These are phyloP conservation scores for Solanum piurae DNA, from an alignment of 257 asterid genomes.

Conservation along the genomic window DNA sequence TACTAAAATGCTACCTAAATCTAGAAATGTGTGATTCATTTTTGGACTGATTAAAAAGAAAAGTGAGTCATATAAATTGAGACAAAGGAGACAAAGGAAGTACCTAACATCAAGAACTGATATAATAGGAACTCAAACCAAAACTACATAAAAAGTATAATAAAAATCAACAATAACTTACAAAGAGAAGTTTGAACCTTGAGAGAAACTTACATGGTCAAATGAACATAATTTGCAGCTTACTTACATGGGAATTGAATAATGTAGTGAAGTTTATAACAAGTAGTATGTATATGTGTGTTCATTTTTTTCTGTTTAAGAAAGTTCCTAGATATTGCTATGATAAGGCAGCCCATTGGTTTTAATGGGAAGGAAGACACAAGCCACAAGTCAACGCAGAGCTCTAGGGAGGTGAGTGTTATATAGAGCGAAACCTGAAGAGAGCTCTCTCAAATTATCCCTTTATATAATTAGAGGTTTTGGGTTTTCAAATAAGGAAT, in stretches of 20 bases:
- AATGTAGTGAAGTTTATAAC: neutral
- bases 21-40: too few species aligned
- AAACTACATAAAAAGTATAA: neutral
- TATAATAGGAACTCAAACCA: neutral
- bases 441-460: too few species aligned
- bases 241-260: neutral
- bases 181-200: neutral
- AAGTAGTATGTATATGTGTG: neutral
- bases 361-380: too few species aligned
- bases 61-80: neutral
- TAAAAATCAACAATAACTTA: too few species aligned
- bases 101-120: neutral
- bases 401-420: rapidly evolving
- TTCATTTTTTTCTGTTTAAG: neutral
- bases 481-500: too few species aligned
- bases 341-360: neutral
- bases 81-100: too few species aligned
- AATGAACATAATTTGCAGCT: neutral
- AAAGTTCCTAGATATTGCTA: neutral
- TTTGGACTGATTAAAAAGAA: too few species aligned
- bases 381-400: neutral
- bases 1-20: too few species aligned
- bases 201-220: neutral
- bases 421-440: too few species aligned
- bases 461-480: too few species aligned